Evolutionary conservation across 441 rosid genomes (phyloP).

Genomic region (Pelargonium australe): DNA sequence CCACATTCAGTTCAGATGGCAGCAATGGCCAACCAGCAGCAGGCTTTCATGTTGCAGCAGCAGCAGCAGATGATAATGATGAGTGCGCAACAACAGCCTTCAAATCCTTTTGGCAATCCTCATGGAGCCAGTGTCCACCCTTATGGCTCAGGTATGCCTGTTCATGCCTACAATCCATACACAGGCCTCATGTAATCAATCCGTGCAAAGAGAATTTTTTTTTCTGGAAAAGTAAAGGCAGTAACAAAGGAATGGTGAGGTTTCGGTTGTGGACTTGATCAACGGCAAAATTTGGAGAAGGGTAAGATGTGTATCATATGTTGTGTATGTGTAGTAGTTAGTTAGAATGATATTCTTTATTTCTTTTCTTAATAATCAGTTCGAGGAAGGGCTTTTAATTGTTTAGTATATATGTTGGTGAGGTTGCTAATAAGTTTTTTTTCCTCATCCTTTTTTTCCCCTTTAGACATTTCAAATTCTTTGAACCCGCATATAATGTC

Average conservation of each 20-base stretch:
- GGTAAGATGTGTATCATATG: constrained; percentile 35
- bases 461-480: no score
- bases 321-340: constrained; percentile 44
- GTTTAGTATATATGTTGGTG: neutral
- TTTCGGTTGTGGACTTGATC: neutral
- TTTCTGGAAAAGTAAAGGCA: constrained; percentile 13
- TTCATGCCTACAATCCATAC: constrained; percentile 72
- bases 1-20: constrained; percentile 71
- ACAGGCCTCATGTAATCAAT: constrained; percentile 39
- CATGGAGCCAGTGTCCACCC: constrained; percentile 50
- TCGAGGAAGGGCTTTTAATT: constrained; percentile 23
- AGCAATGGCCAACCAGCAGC: constrained; percentile 72
- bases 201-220: neutral
- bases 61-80: constrained; percentile 53
- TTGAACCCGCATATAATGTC: no score
- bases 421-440: neutral
- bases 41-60: constrained; percentile 57
- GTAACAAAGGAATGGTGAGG: neutral
- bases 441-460: neutral
- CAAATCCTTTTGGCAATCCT: constrained; percentile 57
- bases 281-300: neutral
- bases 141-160: constrained; percentile 54
- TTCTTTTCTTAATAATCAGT: constrained; percentile 21
- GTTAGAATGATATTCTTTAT: constrained; percentile 43
- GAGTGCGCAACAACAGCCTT: constrained; percentile 46